A percentile compares a stretch with the other conserved stretches of the same genome.
These are phyloP conservation scores for Pyrenophora seminiperda DNA, from an alignment of 2,329 filamentous ascomycete species.

Conservation along the genomic window DNA sequence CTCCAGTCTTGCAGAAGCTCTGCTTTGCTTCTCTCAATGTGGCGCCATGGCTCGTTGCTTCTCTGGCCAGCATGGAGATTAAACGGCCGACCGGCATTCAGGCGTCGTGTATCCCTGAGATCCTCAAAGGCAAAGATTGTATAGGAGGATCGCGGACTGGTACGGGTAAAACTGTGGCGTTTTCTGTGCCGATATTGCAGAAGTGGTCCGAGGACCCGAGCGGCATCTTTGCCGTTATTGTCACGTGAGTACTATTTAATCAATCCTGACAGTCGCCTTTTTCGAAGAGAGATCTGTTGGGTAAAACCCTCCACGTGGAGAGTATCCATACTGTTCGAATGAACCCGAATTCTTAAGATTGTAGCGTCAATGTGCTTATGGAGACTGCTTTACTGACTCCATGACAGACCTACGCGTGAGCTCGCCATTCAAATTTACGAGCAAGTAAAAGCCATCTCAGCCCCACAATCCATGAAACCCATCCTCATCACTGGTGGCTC, in stretches of 20 bases:
- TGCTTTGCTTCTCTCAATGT: conserved; percentile 76
- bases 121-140: conserved; percentile 84
- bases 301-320: no score
- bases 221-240: conserved; percentile 84
- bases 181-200: conserved; percentile 91
- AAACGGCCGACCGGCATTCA: conserved; percentile 90
- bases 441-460: conserved; percentile 90
- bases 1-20: conserved; percentile 50
- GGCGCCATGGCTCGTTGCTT: conserved; percentile 84
- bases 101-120: conserved; percentile 88
- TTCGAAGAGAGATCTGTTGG: conserved; percentile 12
- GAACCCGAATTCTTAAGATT: no score
- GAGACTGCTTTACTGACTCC: no score
- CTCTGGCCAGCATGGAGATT: conserved; percentile 78
- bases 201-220: conserved; percentile 91
- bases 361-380: no score
- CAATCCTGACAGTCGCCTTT: neutral
- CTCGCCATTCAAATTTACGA: conserved; percentile 95
- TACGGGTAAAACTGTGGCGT: conserved; percentile 96
- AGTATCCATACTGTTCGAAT: no score
- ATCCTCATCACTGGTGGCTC: conserved; percentile 89
- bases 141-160: conserved; percentile 94
- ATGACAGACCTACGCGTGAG: conserved; percentile 61
- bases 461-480: conserved; percentile 84
- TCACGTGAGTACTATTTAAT: conserved; percentile 72